phyloP scores from a whole-genome alignment of 1,284 basidiomycete genomes.

The Stereum hirsutum region DNA sequence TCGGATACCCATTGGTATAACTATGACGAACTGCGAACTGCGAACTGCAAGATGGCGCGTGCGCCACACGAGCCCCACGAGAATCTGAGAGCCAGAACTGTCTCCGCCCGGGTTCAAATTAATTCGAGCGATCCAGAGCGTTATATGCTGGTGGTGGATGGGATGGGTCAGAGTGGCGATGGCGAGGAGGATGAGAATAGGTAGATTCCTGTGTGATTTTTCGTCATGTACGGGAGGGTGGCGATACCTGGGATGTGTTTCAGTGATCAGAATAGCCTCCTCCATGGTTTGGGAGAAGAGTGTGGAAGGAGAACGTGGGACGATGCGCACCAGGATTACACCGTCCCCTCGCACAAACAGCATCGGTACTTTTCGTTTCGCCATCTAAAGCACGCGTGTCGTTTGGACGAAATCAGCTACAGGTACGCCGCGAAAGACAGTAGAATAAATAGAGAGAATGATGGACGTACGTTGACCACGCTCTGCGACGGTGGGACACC shows the following conservation, averaged over 20 bases:
- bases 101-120: too few species aligned
- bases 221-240: constrained; percentile 21
- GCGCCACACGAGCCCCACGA: too few species aligned
- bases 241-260: constrained; percentile 50
- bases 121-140: too few species aligned
- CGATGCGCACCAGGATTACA: constrained; percentile 74
- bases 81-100: too few species aligned
- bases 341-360: constrained; percentile 96
- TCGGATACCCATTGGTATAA: too few species aligned
- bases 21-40: too few species aligned
- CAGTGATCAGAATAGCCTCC: background rate
- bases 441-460: background rate
- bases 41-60: too few species aligned
- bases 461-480: constrained; percentile 49
- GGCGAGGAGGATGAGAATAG: too few species aligned
- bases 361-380: constrained; percentile 96
- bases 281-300: background rate
- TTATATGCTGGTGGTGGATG: too few species aligned
- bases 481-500: constrained; percentile 37
- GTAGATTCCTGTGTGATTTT: too few species aligned
- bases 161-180: too few species aligned
- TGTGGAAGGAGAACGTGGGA: background rate
- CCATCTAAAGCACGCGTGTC: too few species aligned
- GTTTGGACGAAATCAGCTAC: background rate
- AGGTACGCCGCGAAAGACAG: background rate